Conservation (phyloP, 441 rosid species). For the Adansonia gregorii region DNA sequence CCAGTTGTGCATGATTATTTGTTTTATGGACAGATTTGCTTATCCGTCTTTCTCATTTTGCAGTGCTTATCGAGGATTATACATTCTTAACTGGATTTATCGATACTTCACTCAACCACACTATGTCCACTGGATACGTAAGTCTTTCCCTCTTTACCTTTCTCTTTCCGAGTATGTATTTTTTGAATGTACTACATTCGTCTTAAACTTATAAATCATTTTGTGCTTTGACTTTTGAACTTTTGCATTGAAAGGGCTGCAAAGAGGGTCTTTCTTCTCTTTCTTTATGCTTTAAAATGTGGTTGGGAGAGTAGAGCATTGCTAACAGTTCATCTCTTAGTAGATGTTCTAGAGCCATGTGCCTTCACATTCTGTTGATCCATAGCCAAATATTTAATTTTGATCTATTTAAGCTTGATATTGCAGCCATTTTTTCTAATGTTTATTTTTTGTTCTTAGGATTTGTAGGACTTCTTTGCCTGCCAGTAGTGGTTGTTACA, state of each 20-base stretch:
- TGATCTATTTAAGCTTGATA: background rate
- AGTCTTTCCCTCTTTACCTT: conserved; percentile 23
- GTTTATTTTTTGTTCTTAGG: background rate
- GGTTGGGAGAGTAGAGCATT: background rate
- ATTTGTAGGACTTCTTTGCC: conserved; percentile 6
- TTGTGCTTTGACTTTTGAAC: background rate
- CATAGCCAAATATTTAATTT: background rate
- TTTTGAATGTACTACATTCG: background rate
- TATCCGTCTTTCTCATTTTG: conserved; percentile 26
- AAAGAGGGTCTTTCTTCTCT: conserved; percentile 7
- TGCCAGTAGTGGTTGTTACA: background rate
- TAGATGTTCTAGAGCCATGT: background rate
- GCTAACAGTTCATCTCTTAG: background rate
- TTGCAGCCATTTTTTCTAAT: background rate
- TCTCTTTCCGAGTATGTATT: background rate
- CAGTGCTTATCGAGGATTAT: conserved; percentile 63
- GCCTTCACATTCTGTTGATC: background rate
- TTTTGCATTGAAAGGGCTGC: background rate
- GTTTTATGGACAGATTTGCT: background rate
- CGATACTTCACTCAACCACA: conserved; percentile 70
- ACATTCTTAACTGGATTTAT: conserved; percentile 67
- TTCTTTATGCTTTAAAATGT: background rate
- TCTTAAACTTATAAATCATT: background rate
- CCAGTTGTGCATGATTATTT: background rate
- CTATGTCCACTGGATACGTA: conserved; percentile 71